Evolutionary conservation across 2,329 filamentous ascomycete species (phyloP), one percentile per base, ranked within the genome.

Genomic region (Cyphellophora europaea): DNA sequence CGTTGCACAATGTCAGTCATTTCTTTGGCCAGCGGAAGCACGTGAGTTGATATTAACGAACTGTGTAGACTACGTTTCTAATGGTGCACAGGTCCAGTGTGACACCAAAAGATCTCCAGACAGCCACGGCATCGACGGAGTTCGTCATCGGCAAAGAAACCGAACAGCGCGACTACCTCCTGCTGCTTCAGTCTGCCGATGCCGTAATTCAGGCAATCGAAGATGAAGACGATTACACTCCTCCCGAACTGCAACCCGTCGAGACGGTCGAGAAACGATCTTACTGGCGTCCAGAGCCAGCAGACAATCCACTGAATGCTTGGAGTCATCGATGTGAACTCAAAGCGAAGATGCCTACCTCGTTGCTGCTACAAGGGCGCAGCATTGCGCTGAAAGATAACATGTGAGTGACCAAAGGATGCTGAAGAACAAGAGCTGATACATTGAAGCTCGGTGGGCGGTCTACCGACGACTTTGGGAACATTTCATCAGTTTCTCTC

Each of bases 301-400:
- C 44, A 12, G 51, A 57, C 4, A 63, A 65, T 38, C 57, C 56
- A 10, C 38, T 64, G 14, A 65, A 65, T 46, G 62, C 55, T n/a
- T 65, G 62, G 62, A 58, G 58, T 27, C 56, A 65, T 35, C 52
- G 51, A 25, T 54, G 51, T 14, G 44, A 49, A 3, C 45, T 63
- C 10, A 45, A 40, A n/a, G 47, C 55, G 5, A 37, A 45, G 3
- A 38, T 38, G 27, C 52, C 53, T 3, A 33, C 39, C 11, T 52
- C 40, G 13, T 33, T 30, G 12, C 21, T 51, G 11, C 50, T 61
- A 5, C 40, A 34, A 10, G 55, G 52, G 6, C 48, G 53, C 23
- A 54, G 43, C 3, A 43, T 61, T 27, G 52, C 51, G 2, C 47
- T 60, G 35, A 61, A 62, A 41, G 57, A 62, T 37, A 60, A 55